Base-by-base conservation (phyloP, 495 filamentous ascomycete genomes). In the Lindgomyces ingoldianus region DNA sequence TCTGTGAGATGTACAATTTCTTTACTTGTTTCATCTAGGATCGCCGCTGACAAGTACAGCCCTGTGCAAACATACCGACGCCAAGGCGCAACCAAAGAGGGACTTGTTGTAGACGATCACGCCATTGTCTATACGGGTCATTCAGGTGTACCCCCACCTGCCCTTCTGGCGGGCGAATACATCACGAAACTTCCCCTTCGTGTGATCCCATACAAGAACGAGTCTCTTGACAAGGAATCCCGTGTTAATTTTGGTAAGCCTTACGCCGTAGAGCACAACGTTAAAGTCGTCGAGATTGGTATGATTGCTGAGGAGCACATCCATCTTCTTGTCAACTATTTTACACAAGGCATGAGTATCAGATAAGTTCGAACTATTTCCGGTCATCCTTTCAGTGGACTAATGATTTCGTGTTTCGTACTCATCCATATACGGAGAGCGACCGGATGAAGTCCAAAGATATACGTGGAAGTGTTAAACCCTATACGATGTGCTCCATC, bases 241-340 rank as follows among this genome's bases (percentile, higher is more conserved):
- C 70, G 79, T 6, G 46, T 82, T 19, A 81, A 82, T 47, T 81
- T 78, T 51, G 77, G 73, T 14, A 83, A 82, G 48, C 62, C 76
- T 2, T 77, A 82, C 65, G 78, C 80, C 0, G 58, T 69, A 4
- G 60, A 69, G 49, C 55, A 60, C 19, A 69, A 69, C 44, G 30
- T 47, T n/a, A 69, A 69, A 52, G 60, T 69, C 14, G 62, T 73
- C 12, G 68, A 76, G 0, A 71, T 80, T 30, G 79, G 78, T 0
- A 50, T 49, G 16, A 67, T 80, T 8, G 53, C 64, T 9, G 39
- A 69, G 0, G 26, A 46, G 16, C 77, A 74, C 2, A 69, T 75
- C 50, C 27, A 66, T 2, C 68, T 64, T 4, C 73, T 80, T 21
- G 26, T 52, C 2, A 25, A 39, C 4, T 81, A 78, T 80, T 24